Evolutionary conservation across 768 basidiomycete species (phyloP).

Genomic region (Hypholoma fasciculare): DNA sequence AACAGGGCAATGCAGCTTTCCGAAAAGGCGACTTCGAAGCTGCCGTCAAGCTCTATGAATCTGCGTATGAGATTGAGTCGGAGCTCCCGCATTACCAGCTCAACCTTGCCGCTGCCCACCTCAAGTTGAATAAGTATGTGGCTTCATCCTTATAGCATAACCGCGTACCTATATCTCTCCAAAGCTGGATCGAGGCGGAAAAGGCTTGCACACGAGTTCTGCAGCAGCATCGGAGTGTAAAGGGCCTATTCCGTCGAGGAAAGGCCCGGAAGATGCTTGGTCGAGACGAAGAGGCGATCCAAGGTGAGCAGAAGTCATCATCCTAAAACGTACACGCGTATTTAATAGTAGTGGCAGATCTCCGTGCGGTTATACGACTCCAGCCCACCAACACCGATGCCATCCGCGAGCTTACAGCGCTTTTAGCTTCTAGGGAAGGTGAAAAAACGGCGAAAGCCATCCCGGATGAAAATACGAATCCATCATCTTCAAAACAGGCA

Average conservation of each 20-base stretch:
- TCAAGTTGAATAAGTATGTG: slow-evolving; percentile 69
- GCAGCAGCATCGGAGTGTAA: slow-evolving; percentile 63
- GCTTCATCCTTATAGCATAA: not conserved
- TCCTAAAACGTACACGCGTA: not conserved
- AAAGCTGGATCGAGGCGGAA: slow-evolving; percentile 73
- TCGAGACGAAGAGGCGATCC: slow-evolving; percentile 55
- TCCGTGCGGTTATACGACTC: slow-evolving; percentile 57
- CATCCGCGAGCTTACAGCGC: slow-evolving; percentile 48
- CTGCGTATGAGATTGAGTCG: slow-evolving; percentile 63
- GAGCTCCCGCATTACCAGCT: slow-evolving; percentile 77
- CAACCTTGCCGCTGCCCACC: slow-evolving; percentile 72
- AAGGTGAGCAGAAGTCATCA: slow-evolving; percentile 37
- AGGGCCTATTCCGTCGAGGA: slow-evolving; percentile 71
- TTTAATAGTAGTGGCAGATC: slow-evolving; percentile 38
- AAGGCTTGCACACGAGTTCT: slow-evolving; percentile 67
- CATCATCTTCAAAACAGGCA: slow-evolving; percentile 25
- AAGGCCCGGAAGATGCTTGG: slow-evolving; percentile 65
- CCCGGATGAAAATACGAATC: slow-evolving; percentile 10
- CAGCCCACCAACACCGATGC: slow-evolving; percentile 71
- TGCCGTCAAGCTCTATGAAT: slow-evolving; percentile 60
- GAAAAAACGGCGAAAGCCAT: slow-evolving; percentile 12
- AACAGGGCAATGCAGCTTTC: slow-evolving; percentile 69
- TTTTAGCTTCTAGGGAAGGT: slow-evolving; percentile 30
- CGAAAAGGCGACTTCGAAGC: slow-evolving; percentile 55
- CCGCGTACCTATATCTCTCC: slow-evolving; percentile 6